Percentiles rank a stretch among this genome's conserved stretches.
Conservation (phyloP, 225 moss, liverwort and hornwort species). For the Physcomitrellopsis africana region DNA sequence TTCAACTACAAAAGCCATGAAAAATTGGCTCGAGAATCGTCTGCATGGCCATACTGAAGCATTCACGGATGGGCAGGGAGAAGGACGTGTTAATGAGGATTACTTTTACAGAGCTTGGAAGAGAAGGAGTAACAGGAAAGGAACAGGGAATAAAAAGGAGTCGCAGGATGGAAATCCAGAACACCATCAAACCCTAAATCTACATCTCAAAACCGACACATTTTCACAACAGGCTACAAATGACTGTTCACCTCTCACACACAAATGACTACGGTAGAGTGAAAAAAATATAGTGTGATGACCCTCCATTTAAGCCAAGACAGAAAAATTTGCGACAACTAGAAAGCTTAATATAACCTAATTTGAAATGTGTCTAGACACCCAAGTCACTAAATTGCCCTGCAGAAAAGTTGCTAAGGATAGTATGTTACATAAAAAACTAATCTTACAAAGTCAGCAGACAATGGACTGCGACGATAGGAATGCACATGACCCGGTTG, state of each 20-base stretch:
- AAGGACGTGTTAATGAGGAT: not conserved
- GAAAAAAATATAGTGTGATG: no score
- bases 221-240: no score
- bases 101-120: conserved; percentile 8
- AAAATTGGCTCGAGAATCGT: conserved; percentile 1
- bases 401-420: no score
- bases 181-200: conserved; percentile 39
- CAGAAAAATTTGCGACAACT: no score
- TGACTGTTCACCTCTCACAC: no score
- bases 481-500: no score
- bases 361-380: no score
- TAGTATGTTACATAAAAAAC: conserved; percentile 16
- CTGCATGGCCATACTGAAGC: not conserved
- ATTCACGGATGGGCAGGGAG: not conserved
- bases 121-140: conserved; percentile 12
- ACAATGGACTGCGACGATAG: not conserved
- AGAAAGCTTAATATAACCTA: no score
- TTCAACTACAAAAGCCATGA: conserved; percentile 14
- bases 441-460: conserved; percentile 4
- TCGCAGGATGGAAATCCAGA: conserved; percentile 28
- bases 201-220: conserved; percentile 14
- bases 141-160: conserved; percentile 24
- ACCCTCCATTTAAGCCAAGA: no score
- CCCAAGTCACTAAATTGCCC: no score
- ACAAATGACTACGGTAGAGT: no score